These are phyloP conservation scores for Psilocybe cyanescens DNA, from an alignment of 768 basidiomycete species.

Conservation along the genomic window DNA sequence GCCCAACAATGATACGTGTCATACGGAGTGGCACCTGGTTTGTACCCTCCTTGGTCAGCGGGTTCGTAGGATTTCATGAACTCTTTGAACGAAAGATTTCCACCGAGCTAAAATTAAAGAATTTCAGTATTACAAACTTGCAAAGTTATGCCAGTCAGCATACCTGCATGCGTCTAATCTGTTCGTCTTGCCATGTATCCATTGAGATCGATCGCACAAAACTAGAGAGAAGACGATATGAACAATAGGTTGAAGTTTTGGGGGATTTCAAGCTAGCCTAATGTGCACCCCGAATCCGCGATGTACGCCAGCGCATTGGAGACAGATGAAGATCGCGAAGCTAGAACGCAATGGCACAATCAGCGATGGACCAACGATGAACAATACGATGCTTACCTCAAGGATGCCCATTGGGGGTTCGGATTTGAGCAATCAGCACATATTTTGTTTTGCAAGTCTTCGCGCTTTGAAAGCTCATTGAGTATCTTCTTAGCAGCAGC, in stretches of 20 bases:
- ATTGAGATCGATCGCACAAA: conserved; percentile 94
- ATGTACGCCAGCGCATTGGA: conserved; percentile 86
- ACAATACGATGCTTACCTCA: conserved; percentile 51
- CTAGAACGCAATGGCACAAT: conserved; percentile 34
- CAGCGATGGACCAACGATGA: conserved; percentile 16
- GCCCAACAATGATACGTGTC: conserved; percentile 95
- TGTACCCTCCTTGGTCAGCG: conserved; percentile 70
- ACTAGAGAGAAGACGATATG: conserved; percentile 42
- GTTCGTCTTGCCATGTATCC: conserved; percentile 95
- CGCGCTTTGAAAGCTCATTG: conserved; percentile 72
- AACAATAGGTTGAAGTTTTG: conserved; percentile 20
- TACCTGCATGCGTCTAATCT: conserved; percentile 90
- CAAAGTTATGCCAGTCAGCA: conserved; percentile 19
- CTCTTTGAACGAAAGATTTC: conserved; percentile 80
- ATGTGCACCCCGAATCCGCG: conserved; percentile 95
- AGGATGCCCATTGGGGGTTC: conserved; percentile 95
- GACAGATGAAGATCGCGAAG: conserved; percentile 89
- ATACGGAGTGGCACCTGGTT: conserved; percentile 59
- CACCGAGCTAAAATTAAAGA: conserved; percentile 65
- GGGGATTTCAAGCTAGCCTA: conserved; percentile 48
- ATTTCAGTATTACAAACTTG: conserved; percentile 1
- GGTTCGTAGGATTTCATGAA: conserved; percentile 78
- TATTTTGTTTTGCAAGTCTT: conserved; percentile 72
- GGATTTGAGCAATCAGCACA: conserved; percentile 87
- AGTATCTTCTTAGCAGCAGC: conserved; percentile 69